phyloP scores from a whole-genome alignment of 768 basidiomycete genomes.

The Omphalotus guepiniiformis region DNA sequence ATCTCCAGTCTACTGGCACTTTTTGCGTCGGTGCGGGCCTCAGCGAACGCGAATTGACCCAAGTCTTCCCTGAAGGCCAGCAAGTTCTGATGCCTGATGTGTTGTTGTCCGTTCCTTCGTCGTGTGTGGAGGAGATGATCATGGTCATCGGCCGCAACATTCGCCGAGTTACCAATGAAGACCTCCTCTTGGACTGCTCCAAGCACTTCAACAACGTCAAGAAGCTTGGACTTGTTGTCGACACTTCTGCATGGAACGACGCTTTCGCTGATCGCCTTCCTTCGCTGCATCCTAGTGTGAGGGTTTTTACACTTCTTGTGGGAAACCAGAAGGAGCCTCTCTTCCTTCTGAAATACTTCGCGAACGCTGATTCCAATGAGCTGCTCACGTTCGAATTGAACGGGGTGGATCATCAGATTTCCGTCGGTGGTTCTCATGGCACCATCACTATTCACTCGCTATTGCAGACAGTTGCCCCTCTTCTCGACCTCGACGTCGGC shows the following conservation, averaged over 20 bases:
- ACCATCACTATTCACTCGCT: neutral
- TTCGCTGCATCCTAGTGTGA: neutral
- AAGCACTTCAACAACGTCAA: no score
- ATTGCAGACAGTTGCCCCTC: neutral
- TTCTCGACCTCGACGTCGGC: neutral
- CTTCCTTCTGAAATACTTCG: neutral
- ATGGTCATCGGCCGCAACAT: no score
- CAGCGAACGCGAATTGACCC: no score
- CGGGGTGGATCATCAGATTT: neutral
- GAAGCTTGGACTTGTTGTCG: no score
- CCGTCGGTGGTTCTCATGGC: neutral
- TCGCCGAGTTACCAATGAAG: no score
- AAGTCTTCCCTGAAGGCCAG: no score
- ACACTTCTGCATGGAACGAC: neutral
- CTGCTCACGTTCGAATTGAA: neutral
- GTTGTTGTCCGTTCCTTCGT: no score
- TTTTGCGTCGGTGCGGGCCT: no score
- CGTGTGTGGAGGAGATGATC: no score
- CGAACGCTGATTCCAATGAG: neutral
- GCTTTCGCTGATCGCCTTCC: neutral
- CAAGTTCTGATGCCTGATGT: no score
- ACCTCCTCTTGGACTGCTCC: no score
- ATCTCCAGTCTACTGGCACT: no score
- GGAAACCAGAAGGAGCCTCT: neutral
- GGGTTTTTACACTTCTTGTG: neutral